Base-by-base conservation (phyloP, 2,329 filamentous ascomycete species). In the Aspergillus ochraceoroseus region DNA sequence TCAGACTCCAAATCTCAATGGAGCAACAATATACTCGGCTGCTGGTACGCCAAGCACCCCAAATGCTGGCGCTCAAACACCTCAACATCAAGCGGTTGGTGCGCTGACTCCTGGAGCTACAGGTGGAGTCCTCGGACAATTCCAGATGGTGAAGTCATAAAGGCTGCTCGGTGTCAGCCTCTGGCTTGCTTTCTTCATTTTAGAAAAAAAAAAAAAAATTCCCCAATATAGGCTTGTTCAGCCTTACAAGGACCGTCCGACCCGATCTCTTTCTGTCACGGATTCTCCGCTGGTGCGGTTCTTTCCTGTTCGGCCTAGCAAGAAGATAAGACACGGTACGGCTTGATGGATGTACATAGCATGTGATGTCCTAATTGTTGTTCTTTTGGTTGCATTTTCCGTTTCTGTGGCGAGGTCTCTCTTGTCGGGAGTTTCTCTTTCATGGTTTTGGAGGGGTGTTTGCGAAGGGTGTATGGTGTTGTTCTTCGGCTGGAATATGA, bases 41-140 rank as follows among this genome's bases (percentile, higher is more conserved):
- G 64, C 68, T 32, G 73, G 76, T 44, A 69, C 74, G 5, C 76
- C 88, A 1, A 87, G 83, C 58, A 90, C 85, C 8, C 82, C 78
- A 5, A 81, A 77, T 44, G 79, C 73, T 18, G 71, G 62, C 75
- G 62, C 55, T 37, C 66, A 69, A 31, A 71, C 68, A 7, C 68
- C 68, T 27, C 61, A 64, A 39, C 63, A 77, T 71, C 49, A 82
- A 74, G 57, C 65, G 58, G 51, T 54, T 18, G 71, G 74, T 36
- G 77, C 83, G 23, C 81, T 88, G 75, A 92, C 87, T 5, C 87
- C 87, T 1, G 85, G 86, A 17, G 83, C 80, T 13, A 80, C 80
- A 2, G 81, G 81, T 17, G 83, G 85, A 36, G 79, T 82, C 15
- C 88, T 90, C 70, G 86, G 86, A 32, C 77, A 74, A 59, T 90